Evolutionary conservation across 768 basidiomycete genomes (phyloP).

Genomic region (Phlebiopsis gigantea): DNA sequence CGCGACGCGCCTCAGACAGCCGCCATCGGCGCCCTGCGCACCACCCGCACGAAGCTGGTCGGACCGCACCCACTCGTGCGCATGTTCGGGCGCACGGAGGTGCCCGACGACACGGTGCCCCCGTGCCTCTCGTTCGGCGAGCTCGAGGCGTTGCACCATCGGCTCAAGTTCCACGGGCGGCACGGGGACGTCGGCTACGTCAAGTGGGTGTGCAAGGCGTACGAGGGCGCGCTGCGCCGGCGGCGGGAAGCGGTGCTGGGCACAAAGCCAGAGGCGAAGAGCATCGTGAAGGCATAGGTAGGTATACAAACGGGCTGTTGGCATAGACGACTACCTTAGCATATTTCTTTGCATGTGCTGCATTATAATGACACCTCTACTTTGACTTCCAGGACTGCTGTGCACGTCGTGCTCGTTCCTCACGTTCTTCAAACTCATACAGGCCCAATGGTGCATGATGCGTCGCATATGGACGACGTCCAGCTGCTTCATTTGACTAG

Average conservation of each 20-base stretch:
- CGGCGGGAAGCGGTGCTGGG: slow-evolving; percentile 47
- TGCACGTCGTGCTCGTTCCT: too few species aligned
- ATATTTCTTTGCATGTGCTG: too few species aligned
- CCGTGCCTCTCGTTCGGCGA: slow-evolving; percentile 75
- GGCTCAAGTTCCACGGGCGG: slow-evolving; percentile 41
- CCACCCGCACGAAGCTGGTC: slow-evolving; percentile 51
- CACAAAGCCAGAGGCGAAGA: not conserved
- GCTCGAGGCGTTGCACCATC: slow-evolving; percentile 73
- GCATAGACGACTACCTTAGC: too few species aligned
- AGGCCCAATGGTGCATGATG: too few species aligned
- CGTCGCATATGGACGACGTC: too few species aligned
- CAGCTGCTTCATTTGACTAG: too few species aligned
- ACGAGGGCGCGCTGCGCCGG: slow-evolving; percentile 59
- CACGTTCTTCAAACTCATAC: too few species aligned
- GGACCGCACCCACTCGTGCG: slow-evolving; percentile 66
- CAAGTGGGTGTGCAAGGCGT: slow-evolving; percentile 69
- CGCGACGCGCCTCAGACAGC: slow-evolving; percentile 29
- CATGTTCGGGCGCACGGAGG: slow-evolving; percentile 48
- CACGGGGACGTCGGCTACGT: slow-evolving; percentile 57
- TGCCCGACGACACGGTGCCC: slow-evolving; percentile 75
- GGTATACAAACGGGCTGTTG: too few species aligned
- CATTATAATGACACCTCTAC: too few species aligned
- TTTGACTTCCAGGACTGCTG: too few species aligned
- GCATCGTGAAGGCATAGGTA: too few species aligned
- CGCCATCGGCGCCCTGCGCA: slow-evolving; percentile 35